phyloP scores from a whole-genome alignment of 1,139 yeast genomes.

The Candida anutae region DNA sequence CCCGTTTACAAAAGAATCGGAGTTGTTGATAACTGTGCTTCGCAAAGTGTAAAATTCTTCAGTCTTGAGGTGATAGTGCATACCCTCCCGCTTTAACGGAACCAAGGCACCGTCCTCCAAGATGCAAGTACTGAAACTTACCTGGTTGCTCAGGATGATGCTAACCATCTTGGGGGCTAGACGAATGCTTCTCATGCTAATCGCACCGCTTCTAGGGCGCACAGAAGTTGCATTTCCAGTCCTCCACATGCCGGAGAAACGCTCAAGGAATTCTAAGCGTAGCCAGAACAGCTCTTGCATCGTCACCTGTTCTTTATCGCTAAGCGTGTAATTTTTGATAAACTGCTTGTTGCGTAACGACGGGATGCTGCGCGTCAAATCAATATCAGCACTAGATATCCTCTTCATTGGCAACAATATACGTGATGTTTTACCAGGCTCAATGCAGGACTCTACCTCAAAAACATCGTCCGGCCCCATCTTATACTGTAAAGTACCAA shows the following conservation, averaged over 20 bases:
- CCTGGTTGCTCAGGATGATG: constrained; percentile 34
- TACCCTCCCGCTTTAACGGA: constrained; percentile 8
- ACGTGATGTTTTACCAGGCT: constrained; percentile 49
- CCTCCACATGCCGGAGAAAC: constrained; percentile 60
- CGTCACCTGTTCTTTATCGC: constrained; percentile 46
- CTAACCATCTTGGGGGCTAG: constrained; percentile 48
- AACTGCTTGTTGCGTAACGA: constrained; percentile 68
- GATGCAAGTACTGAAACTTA: constrained; percentile 7
- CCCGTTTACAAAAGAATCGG: constrained; percentile 39
- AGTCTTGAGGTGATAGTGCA: constrained; percentile 20
- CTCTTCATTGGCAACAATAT: constrained; percentile 64
- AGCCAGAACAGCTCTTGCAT: constrained; percentile 75
- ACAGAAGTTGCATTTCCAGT: constrained; percentile 11
- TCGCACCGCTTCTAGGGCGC: constrained; percentile 38
- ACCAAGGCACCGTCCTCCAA: constrained; percentile 5
- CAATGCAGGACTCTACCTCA: constrained; percentile 22
- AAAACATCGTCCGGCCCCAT: constrained; percentile 9
- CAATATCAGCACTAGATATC: constrained; percentile 35
- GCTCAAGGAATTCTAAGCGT: constrained; percentile 52
- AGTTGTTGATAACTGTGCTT: constrained; percentile 40
- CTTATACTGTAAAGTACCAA: constrained; percentile 13
- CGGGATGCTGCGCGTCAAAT: constrained; percentile 55
- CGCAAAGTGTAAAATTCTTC: constrained; percentile 45
- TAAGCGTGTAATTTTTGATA: constrained; percentile 50
- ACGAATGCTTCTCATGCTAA: constrained; percentile 62